These are phyloP conservation scores for Flaveria floridana DNA, from an alignment of 140 eudicot genomes.

Conservation along the genomic window DNA sequence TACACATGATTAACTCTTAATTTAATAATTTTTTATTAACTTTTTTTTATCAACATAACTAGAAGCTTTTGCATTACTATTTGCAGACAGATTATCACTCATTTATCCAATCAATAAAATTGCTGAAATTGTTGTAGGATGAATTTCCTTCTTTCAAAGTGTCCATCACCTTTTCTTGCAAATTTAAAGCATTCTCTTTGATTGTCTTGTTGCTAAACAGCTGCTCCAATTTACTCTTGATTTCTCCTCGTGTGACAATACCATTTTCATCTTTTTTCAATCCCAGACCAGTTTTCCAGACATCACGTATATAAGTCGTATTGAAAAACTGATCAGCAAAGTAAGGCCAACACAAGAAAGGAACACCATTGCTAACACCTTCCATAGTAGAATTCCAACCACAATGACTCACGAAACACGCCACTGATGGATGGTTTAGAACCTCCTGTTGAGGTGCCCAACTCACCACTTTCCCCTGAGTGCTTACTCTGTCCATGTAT, in stretches of 20 bases:
- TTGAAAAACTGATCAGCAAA: conserved; percentile 44
- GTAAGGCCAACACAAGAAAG: conserved; percentile 52
- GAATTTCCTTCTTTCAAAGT: conserved; percentile 22
- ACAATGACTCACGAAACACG: conserved; percentile 45
- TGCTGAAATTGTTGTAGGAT: conserved; percentile 31
- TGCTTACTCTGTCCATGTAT: conserved; percentile 17
- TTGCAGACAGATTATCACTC: not conserved
- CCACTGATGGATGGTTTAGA: conserved; percentile 42
- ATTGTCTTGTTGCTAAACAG: conserved; percentile 15
- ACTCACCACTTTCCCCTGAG: conserved; percentile 31
- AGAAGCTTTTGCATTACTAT: not conserved
- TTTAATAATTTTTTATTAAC: too few relatives aligned
- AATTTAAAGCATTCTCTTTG: conserved; percentile 34
- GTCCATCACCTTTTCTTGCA: conserved; percentile 20
- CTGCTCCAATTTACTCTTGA: conserved; percentile 37
- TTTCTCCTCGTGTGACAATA: conserved; percentile 33
- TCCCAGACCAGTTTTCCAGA: conserved; percentile 45
- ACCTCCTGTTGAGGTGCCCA: conserved; percentile 50
- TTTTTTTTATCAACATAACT: not conserved
- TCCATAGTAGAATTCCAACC: conserved; percentile 53
- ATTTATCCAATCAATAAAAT: conserved; percentile 34
- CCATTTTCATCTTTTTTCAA: conserved; percentile 33
- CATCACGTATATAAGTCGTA: conserved; percentile 33
- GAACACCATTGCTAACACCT: conserved; percentile 44
- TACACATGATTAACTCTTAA: too few relatives aligned